A percentile compares a stretch with the other conserved stretches of the same genome.
These are phyloP conservation scores for Heracleum sosnowskyi DNA, from an alignment of 129 eudicot genomes.

Conservation along the genomic window DNA sequence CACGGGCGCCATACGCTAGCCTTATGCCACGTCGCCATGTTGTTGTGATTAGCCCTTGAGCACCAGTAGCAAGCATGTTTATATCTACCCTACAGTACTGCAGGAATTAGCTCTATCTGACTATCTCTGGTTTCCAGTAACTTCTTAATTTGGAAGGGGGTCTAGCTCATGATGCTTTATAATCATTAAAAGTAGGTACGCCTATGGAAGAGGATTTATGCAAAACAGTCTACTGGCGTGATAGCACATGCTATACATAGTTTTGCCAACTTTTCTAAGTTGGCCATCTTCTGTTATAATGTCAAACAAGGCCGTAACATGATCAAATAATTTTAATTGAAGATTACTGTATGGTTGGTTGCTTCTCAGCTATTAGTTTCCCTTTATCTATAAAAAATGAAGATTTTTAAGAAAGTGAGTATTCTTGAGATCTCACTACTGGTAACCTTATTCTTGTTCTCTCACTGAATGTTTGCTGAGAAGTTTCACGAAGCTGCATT, in stretches of 20 bases:
- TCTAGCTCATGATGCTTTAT: too few species aligned
- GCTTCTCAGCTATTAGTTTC: not conserved
- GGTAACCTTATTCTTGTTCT: not conserved
- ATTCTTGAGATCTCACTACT: not conserved
- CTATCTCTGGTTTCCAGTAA: not conserved
- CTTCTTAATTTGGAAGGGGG: not conserved
- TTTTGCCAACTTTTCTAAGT: not conserved
- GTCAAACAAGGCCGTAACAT: not conserved
- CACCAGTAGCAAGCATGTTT: not conserved
- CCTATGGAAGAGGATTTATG: not conserved
- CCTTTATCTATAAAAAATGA: not conserved
- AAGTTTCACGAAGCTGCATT: constrained; percentile 12
- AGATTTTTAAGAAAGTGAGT: not conserved
- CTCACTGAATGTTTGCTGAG: not conserved
- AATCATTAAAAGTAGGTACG: not conserved
- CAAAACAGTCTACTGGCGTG: not conserved
- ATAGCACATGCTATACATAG: not conserved
- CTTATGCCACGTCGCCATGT: not conserved
- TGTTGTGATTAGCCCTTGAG: not conserved
- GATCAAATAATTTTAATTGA: not conserved
- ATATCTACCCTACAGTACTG: not conserved
- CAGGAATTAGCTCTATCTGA: not conserved
- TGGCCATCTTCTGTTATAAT: not conserved
- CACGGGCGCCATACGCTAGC: not conserved
- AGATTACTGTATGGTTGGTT: not conserved